Conservation (phyloP, 306 rosid genomes). For the Ormosia emarginata region DNA sequence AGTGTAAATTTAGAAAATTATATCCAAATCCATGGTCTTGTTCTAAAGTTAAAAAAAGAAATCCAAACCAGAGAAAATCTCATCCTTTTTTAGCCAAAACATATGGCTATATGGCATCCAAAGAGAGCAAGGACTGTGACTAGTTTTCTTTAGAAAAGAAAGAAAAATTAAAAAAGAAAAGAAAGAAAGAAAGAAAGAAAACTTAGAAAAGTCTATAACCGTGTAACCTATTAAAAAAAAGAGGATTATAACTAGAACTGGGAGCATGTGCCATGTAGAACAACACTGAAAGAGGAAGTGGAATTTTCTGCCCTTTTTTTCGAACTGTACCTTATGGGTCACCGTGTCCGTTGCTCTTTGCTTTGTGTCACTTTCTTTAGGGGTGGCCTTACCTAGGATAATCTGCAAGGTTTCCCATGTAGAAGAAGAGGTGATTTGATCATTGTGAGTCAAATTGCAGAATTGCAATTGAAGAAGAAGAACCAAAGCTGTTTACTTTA, state of each 20-base stretch:
- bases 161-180: neutral
- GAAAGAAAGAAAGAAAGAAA: neutral
- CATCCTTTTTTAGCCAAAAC: neutral
- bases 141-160: neutral
- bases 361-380: conserved; percentile 15
- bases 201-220: no score
- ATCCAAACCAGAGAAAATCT: neutral
- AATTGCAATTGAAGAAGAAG: neutral
- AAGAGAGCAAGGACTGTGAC: neutral
- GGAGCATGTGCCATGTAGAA: conserved; percentile 10
- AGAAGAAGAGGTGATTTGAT: neutral
- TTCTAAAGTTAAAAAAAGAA: neutral
- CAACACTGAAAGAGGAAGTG: neutral
- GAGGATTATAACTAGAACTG: neutral
- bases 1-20: neutral
- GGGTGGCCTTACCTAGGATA: neutral
- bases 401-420: neutral
- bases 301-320: conserved; percentile 12
- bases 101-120: neutral
- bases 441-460: neutral
- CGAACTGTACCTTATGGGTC: no score
- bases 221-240: no score
- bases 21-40: neutral
- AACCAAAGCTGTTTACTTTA: neutral
- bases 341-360: no score